Conservation (phyloP, 371 early-diverging fungal genomes). For the Neoconidiobolus thromboides region DNA sequence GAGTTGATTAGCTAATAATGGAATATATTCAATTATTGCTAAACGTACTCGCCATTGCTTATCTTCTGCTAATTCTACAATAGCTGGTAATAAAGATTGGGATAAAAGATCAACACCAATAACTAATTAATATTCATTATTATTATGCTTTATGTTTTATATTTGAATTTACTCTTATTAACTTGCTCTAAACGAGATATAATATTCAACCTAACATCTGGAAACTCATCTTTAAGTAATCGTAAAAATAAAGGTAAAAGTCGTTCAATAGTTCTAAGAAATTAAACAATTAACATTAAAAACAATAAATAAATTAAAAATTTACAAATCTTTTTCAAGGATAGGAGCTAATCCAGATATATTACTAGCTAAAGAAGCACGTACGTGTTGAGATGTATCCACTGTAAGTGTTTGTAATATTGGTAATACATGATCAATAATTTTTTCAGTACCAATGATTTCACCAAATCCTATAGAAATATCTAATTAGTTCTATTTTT, state of each 20-base stretch:
- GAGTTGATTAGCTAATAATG: slow-evolving; percentile 82
- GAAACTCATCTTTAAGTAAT: slow-evolving; percentile 88
- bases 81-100: slow-evolving; percentile 90
- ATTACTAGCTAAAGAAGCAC: slow-evolving; percentile 87
- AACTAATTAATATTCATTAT: slow-evolving; percentile 17
- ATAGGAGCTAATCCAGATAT: slow-evolving; percentile 88
- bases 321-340: slow-evolving; percentile 79
- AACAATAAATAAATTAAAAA: not conserved
- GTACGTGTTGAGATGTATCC: slow-evolving; percentile 90
- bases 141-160: slow-evolving; percentile 10
- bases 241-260: slow-evolving; percentile 85
- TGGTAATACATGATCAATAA: slow-evolving; percentile 65
- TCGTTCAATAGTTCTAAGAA: slow-evolving; percentile 65
- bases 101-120: slow-evolving; percentile 95
- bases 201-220: slow-evolving; percentile 93
- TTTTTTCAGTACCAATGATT: slow-evolving; percentile 54
- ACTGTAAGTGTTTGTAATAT: slow-evolving; percentile 77
- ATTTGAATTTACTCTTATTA: slow-evolving; percentile 26
- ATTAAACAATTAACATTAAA: not conserved
- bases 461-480: slow-evolving; percentile 49
- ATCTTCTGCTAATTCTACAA: slow-evolving; percentile 94
- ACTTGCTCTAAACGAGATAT: slow-evolving; percentile 92
- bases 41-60: slow-evolving; percentile 97
- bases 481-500: not conserved
- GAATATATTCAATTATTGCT: slow-evolving; percentile 95